These are phyloP conservation scores for Protomyces arabidopsidicola DNA, from an alignment of 1,139 yeast genomes.

Conservation along the genomic window DNA sequence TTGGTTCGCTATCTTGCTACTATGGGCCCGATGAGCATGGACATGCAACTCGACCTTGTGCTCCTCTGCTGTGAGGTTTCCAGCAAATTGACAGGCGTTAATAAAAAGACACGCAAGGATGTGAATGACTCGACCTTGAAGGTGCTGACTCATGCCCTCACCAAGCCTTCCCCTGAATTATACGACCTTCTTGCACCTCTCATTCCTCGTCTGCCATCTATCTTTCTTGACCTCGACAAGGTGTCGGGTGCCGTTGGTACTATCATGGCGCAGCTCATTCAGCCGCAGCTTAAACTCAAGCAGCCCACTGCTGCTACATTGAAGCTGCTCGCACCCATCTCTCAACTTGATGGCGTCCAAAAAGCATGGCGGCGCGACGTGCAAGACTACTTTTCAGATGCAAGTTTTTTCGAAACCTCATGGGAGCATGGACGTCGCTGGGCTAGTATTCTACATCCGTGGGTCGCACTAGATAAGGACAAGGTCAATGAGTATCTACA, in stretches of 20 bases:
- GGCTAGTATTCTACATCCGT: background rate
- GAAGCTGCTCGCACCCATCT: background rate
- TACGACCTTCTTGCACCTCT: background rate
- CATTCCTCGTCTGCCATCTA: background rate
- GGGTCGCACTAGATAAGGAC: constrained; percentile 3
- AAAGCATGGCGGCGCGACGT: constrained; percentile 15
- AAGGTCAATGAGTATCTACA: constrained; percentile 1
- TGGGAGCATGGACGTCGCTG: background rate
- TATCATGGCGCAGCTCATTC: constrained; percentile 4
- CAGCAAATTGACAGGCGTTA: background rate
- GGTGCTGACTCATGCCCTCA: background rate
- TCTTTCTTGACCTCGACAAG: constrained; percentile 1
- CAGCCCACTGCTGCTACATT: background rate
- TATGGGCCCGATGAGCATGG: background rate
- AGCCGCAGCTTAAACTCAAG: constrained; percentile 2
- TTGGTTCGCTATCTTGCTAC: background rate
- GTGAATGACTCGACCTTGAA: background rate
- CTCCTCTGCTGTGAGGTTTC: background rate
- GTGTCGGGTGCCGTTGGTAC: background rate
- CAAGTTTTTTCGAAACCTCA: constrained; percentile 1
- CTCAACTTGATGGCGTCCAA: background rate
- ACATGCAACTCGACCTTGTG: background rate
- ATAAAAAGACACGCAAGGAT: background rate
- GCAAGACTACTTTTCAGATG: background rate
- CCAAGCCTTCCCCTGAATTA: background rate